Evolutionary conservation across 768 basidiomycete genomes (phyloP), one percentile per base, ranked within the genome.

Genomic region (Serpula lacrymans): DNA sequence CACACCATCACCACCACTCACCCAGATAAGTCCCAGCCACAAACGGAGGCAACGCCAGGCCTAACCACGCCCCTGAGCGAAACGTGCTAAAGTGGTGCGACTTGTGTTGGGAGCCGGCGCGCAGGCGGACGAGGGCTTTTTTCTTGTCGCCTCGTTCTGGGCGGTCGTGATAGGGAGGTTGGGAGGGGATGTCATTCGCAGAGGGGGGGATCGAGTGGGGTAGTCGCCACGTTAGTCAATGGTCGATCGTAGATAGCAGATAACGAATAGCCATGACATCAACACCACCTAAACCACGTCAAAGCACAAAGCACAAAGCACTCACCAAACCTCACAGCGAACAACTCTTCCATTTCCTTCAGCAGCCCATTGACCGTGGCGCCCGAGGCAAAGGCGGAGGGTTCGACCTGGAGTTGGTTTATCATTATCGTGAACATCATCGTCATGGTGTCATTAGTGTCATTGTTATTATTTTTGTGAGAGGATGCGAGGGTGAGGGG

Each of bases 341-440:
- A 97, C 32, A 87, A 62, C 1, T 75, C 72, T 55, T 97, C 91
- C 64, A 86, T 78, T 46, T 86, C 73, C 40, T 72, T 73, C 63
- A 90, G 78, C 73, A 96, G 80, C 6, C 62, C 57, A 21, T 75
- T 74, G 7, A 96, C 65, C 7, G 67, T 60, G 12, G 71, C 67
- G 13, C 80, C 78, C 3, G 82, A 80, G 2, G 79, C 76, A 51
- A 97, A 84, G 8, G 77, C 64, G 42, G 81, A 74, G 32, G 73
- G 71, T 16, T 86, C 80, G 16, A 91, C 74, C 83, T 88, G 52
- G n/a, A n/a, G n/a, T n/a, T n/a, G n/a, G n/a, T n/a, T n/a, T n/a
- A n/a, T n/a, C n/a, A n/a, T n/a, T n/a, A n/a, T n/a, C n/a, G n/a
- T n/a, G n/a, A n/a, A n/a, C n/a, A n/a, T n/a, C n/a, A n/a, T n/a